A percentile compares a stretch with the other conserved stretches of the same genome.
Evolutionary conservation across 2,329 filamentous ascomycete genomes (phyloP).

Genomic region (Trichophyton verrucosum): DNA sequence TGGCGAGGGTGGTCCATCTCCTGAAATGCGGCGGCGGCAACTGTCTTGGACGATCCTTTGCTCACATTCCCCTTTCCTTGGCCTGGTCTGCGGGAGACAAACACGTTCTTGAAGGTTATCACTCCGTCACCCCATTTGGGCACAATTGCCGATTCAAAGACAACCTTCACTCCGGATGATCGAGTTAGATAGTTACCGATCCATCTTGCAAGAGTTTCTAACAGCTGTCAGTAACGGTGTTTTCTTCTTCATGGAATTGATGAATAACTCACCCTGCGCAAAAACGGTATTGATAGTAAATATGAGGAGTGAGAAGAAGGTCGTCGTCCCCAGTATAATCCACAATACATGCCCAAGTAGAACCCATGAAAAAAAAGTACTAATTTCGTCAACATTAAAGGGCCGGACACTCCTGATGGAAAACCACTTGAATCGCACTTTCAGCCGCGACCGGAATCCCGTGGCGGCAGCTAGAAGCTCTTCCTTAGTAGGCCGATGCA

Average conservation of each 20-base stretch:
- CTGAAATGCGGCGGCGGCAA: slow-evolving; percentile 70
- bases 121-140: slow-evolving; percentile 92
- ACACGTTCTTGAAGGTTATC: slow-evolving; percentile 93
- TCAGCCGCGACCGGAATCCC: slow-evolving; percentile 81
- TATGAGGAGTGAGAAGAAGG: slow-evolving; percentile 86
- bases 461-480: slow-evolving; percentile 84
- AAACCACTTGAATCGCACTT: slow-evolving; percentile 93
- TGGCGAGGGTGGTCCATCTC: slow-evolving; percentile 35
- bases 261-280: slow-evolving; percentile 58
- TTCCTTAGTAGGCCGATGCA: slow-evolving; percentile 79
- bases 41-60: slow-evolving; percentile 77
- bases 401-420: slow-evolving; percentile 87
- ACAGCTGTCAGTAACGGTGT: slow-evolving; percentile 14
- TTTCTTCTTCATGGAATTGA: background rate
- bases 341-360: slow-evolving; percentile 85
- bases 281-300: slow-evolving; percentile 91
- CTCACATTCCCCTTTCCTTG: slow-evolving; percentile 70
- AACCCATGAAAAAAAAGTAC: slow-evolving; percentile 90
- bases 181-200: slow-evolving; percentile 91
- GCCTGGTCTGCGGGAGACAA: slow-evolving; percentile 81
- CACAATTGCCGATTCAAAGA: slow-evolving; percentile 96
- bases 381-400: slow-evolving; percentile 93
- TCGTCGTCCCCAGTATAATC: slow-evolving; percentile 93
- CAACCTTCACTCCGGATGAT: slow-evolving; percentile 81
- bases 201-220: slow-evolving; percentile 85